Evolutionary conservation across 108 stramenopile genomes (phyloP).

Genomic region (Nannochloropsis gaditana): DNA sequence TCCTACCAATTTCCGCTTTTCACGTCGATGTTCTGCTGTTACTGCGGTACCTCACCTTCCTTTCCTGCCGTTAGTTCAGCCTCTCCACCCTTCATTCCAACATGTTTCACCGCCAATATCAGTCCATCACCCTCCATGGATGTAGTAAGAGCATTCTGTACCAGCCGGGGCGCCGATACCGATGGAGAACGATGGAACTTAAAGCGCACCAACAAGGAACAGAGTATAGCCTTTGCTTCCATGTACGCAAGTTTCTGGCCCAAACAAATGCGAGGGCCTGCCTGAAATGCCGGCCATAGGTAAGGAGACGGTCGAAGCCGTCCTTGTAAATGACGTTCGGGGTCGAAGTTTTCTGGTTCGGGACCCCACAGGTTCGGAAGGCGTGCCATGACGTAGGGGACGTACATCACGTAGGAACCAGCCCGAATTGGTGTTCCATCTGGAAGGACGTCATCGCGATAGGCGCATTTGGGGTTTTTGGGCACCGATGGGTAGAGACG

Average conservation of each 20-base stretch:
- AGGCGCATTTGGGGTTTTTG: conserved; percentile 9
- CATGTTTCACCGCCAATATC: not conserved
- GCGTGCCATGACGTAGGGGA: conserved; percentile 49
- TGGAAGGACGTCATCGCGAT: conserved; percentile 51
- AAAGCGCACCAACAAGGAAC: not conserved
- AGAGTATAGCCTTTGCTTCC: not conserved
- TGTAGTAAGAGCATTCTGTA: conserved; percentile 6
- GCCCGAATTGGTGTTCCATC: conserved; percentile 55
- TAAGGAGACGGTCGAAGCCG: conserved; percentile 29
- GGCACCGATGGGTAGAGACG: conserved; percentile 58
- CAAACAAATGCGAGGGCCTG: conserved; percentile 30
- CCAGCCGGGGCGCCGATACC: not conserved
- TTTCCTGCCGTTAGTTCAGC: not conserved
- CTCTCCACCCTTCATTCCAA: not conserved
- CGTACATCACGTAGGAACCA: conserved; percentile 45
- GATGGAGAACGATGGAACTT: not conserved
- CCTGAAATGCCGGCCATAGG: conserved; percentile 33
- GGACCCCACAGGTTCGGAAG: conserved; percentile 44
- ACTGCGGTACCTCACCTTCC: not conserved
- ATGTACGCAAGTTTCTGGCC: conserved; percentile 33
- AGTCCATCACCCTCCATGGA: conserved; percentile 5
- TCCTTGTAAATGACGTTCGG: conserved; percentile 51
- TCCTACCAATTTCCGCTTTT: not conserved
- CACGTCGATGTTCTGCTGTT: not conserved
- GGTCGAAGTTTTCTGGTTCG: conserved; percentile 48